Conservation (phyloP, 331 rosid genomes). For the Pyrus hybrid region DNA sequence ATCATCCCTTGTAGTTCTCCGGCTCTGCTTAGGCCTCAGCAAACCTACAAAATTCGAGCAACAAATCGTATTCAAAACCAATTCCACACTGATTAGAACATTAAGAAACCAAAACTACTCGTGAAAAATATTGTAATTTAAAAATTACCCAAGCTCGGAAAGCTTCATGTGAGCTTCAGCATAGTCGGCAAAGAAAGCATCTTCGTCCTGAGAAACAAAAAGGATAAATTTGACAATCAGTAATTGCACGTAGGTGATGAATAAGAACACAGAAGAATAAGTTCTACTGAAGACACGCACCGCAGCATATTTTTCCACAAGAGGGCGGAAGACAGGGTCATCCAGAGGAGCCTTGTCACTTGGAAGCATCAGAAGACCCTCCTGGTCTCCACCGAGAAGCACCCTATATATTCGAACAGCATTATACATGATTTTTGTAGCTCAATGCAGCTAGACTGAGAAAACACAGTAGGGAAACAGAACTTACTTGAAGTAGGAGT, state of each 20-base stretch:
- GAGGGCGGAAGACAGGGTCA: constrained; percentile 91
- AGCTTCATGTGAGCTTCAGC: constrained; percentile 69
- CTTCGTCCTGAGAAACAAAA: constrained; percentile 61
- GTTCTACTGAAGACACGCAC: constrained; percentile 23
- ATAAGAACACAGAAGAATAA: background rate
- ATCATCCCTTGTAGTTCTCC: background rate
- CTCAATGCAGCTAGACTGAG: no score
- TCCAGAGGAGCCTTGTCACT: constrained; percentile 69
- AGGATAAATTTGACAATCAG: no score
- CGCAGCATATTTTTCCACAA: constrained; percentile 90
- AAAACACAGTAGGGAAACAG: background rate
- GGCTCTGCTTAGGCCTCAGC: constrained; percentile 36
- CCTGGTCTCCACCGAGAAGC: constrained; percentile 76
- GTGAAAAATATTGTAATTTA: background rate
- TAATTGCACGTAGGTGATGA: background rate
- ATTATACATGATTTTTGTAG: no score
- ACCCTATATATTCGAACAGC: constrained; percentile 26
- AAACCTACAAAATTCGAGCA: constrained; percentile 21
- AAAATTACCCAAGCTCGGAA: constrained; percentile 87
- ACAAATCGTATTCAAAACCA: background rate
- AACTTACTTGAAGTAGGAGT: constrained; percentile 72
- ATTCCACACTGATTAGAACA: no score
- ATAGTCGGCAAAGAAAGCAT: constrained; percentile 75
- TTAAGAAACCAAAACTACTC: background rate
- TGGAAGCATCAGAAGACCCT: constrained; percentile 77